phyloP scores from a whole-genome alignment of 1,284 basidiomycete genomes.

The Pholiota adiposa region DNA sequence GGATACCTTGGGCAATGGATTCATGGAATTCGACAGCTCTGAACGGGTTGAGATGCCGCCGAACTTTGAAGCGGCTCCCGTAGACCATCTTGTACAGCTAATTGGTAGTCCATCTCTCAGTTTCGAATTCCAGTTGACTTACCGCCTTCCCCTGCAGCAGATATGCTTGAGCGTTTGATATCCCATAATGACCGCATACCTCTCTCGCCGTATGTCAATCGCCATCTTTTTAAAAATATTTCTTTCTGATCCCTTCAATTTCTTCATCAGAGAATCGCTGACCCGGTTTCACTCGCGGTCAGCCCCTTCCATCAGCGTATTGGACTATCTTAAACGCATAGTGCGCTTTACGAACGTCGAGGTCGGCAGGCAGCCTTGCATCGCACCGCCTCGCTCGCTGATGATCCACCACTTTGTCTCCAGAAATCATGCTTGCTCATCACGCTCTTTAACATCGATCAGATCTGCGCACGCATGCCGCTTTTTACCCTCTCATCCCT shows the following conservation, averaged over 20 bases:
- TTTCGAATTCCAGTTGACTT: constrained; percentile 12
- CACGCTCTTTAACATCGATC: constrained; percentile 92
- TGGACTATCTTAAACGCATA: constrained; percentile 91
- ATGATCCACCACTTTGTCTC: constrained; percentile 4
- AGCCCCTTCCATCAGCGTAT: constrained; percentile 80
- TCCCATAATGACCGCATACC: constrained; percentile 93
- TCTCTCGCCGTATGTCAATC: constrained; percentile 75
- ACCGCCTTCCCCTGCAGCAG: constrained; percentile 54
- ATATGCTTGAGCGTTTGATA: constrained; percentile 93
- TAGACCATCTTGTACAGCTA: constrained; percentile 83
- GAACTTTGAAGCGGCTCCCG: constrained; percentile 76
- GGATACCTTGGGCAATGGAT: constrained; percentile 67
- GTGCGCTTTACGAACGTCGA: constrained; percentile 93
- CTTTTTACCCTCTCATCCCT: constrained; percentile 91
- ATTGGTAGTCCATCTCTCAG: constrained; percentile 61
- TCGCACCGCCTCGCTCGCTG: constrained; percentile 1
- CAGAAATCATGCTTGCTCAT: constrained; percentile 90
- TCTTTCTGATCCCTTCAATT: constrained; percentile 21
- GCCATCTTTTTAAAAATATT: constrained; percentile 2
- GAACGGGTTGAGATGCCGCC: constrained; percentile 75
- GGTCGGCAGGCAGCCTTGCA: constrained; percentile 46
- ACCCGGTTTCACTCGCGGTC: constrained; percentile 94
- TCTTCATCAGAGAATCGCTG: constrained; percentile 67
- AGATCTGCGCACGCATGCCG: constrained; percentile 85
- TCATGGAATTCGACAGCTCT: constrained; percentile 68